Percentiles rank a stretch among this genome's conserved stretches.
phyloP scores from a whole-genome alignment of 345 rosid species.

The Leavenworthia alabamica region DNA sequence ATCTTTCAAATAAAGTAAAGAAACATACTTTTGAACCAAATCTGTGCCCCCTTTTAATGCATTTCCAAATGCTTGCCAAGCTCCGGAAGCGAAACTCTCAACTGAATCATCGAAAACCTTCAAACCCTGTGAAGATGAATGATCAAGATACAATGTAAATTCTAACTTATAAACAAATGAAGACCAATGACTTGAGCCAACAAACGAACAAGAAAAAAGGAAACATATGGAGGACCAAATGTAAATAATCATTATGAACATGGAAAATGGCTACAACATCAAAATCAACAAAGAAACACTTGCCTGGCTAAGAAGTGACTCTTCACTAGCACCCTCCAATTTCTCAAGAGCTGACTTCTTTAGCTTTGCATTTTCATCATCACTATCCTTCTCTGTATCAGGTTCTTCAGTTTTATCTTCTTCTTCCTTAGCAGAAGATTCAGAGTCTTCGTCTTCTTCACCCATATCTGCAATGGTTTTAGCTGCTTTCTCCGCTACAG shows the following conservation, averaged over 20 bases:
- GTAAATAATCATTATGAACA: too few species aligned
- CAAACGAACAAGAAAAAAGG: too few species aligned
- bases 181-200: too few species aligned
- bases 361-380: conserved; percentile 48
- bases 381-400: conserved; percentile 49
- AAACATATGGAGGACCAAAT: too few species aligned
- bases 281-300: conserved; percentile 30
- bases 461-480: conserved; percentile 63
- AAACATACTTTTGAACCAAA: conserved; percentile 77
- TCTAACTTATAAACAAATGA: too few species aligned
- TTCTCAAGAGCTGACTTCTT: conserved; percentile 68
- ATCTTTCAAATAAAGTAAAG: too few species aligned
- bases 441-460: conserved; percentile 46
- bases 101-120: conserved; percentile 82
- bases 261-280: too few species aligned
- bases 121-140: conserved; percentile 49
- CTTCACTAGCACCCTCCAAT: conserved; percentile 81
- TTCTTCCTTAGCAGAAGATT: conserved; percentile 47
- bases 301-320: conserved; percentile 88
- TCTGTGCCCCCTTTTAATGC: conserved; percentile 71
- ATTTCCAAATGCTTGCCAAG: conserved; percentile 88
- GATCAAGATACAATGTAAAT: not conserved
- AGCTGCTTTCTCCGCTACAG: conserved; percentile 77
- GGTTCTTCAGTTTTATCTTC: conserved; percentile 40
- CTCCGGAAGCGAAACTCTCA: conserved; percentile 91